These are phyloP conservation scores for Globisporangium lucens DNA, from an alignment of 352 stramenopile species.

Conservation along the genomic window DNA sequence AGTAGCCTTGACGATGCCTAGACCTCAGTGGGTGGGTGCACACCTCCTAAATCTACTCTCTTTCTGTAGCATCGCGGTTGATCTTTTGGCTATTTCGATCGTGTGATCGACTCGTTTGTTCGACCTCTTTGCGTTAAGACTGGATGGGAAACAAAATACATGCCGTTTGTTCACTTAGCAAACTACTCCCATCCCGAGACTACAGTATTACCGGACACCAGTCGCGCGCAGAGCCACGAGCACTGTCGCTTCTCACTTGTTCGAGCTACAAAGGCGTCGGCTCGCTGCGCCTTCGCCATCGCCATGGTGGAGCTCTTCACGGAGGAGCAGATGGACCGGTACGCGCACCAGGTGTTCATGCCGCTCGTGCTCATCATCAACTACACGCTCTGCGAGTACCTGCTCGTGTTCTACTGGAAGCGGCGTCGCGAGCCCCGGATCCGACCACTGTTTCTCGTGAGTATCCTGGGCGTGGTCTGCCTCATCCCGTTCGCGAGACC, in stretches of 20 bases:
- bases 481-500: constrained; percentile 24
- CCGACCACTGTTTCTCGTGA: constrained; percentile 8
- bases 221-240: no score
- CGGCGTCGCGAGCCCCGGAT: constrained; percentile 13
- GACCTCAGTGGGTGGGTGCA: no score
- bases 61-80: no score
- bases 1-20: no score
- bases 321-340: constrained; percentile 20
- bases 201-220: no score
- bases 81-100: no score
- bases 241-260: not conserved
- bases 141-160: no score
- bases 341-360: constrained; percentile 21
- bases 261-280: not conserved
- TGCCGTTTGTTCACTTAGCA: no score
- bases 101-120: no score
- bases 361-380: constrained; percentile 40
- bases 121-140: no score
- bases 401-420: constrained; percentile 23
- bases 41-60: no score
- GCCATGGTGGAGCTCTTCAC: constrained; percentile 23
- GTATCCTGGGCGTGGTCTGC: constrained; percentile 8
- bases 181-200: no score
- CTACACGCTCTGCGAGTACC: constrained; percentile 40
- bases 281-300: not conserved